Conservation (phyloP, 2,329 filamentous ascomycete genomes). For the Aspergillus puulaauensis region DNA sequence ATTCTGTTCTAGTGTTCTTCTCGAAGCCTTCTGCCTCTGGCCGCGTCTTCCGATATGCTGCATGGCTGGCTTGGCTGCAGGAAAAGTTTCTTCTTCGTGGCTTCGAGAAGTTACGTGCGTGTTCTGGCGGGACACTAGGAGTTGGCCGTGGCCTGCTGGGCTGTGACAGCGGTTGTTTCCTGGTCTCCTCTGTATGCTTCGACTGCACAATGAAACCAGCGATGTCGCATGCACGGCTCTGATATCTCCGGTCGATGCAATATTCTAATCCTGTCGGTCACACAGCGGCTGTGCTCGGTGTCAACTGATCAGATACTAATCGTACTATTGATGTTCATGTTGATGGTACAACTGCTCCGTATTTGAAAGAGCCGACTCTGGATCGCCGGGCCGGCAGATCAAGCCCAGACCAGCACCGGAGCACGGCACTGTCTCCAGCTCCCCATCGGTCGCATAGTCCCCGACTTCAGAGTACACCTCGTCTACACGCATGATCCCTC, state of each 20-base stretch:
- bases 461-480: no score
- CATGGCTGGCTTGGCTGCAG: background rate
- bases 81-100: slow-evolving; percentile 1
- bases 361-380: background rate
- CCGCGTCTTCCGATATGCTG: background rate
- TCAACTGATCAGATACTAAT: background rate
- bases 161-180: no score
- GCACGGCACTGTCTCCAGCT: slow-evolving; percentile 1
- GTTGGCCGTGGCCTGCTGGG: no score
- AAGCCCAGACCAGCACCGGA: slow-evolving; percentile 1
- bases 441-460: background rate
- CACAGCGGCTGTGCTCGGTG: background rate
- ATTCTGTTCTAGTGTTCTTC: slow-evolving; percentile 17
- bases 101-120: background rate
- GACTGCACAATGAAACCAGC: no score
- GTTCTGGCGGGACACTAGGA: background rate
- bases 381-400: slow-evolving; percentile 18
- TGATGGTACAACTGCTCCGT: no score
- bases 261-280: background rate
- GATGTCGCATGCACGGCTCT: no score
- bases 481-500: no score
- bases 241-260: background rate
- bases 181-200: no score
- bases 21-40: slow-evolving; percentile 24
- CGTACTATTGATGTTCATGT: no score